These are phyloP conservation scores for Pseudozyma hubeiensis DNA, from an alignment of 1,284 basidiomycete species.

Conservation along the genomic window DNA sequence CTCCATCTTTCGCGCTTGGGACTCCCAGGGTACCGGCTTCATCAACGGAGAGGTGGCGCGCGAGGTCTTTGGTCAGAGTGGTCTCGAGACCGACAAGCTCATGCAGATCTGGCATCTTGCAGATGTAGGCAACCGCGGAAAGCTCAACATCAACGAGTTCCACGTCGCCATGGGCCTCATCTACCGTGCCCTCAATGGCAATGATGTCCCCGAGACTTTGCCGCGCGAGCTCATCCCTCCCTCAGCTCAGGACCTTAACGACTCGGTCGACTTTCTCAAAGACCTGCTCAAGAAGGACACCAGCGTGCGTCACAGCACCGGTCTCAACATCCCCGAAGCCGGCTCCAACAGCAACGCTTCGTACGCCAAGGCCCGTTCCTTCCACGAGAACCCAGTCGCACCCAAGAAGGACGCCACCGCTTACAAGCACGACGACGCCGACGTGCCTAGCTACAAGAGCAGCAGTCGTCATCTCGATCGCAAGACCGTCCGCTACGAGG, in stretches of 20 bases:
- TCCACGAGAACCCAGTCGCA: slow-evolving; percentile 72
- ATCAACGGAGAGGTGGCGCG: slow-evolving; percentile 86
- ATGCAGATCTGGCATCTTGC: slow-evolving; percentile 84
- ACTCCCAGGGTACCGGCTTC: slow-evolving; percentile 83
- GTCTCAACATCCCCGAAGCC: slow-evolving; percentile 67
- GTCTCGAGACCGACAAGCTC: slow-evolving; percentile 86
- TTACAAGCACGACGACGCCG: slow-evolving; percentile 83
- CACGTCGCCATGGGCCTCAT: slow-evolving; percentile 99
- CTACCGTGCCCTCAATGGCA: slow-evolving; percentile 85
- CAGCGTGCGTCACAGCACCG: slow-evolving; percentile 70
- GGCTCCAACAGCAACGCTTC: slow-evolving; percentile 65
- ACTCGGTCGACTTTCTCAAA: slow-evolving; percentile 90
- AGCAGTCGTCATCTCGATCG: slow-evolving; percentile 88
- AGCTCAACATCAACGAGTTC: slow-evolving; percentile 88
- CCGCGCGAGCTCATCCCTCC: slow-evolving; percentile 92
- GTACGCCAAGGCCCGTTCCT: slow-evolving; percentile 78
- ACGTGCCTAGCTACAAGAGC: slow-evolving; percentile 79
- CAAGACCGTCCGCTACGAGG: slow-evolving; percentile 81
- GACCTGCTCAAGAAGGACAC: slow-evolving; percentile 87
- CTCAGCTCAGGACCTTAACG: slow-evolving; percentile 88
- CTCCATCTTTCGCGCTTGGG: slow-evolving; percentile 96
- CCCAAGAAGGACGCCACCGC: slow-evolving; percentile 87
- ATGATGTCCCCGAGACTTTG: slow-evolving; percentile 85
- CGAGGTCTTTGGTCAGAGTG: slow-evolving; percentile 95
- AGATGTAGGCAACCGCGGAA: slow-evolving; percentile 66